Evolutionary conservation across 2,329 filamentous ascomycete genomes (phyloP), one percentile per base, ranked within the genome.

Genomic region (Graphilbum ipis-grandicollis): DNA sequence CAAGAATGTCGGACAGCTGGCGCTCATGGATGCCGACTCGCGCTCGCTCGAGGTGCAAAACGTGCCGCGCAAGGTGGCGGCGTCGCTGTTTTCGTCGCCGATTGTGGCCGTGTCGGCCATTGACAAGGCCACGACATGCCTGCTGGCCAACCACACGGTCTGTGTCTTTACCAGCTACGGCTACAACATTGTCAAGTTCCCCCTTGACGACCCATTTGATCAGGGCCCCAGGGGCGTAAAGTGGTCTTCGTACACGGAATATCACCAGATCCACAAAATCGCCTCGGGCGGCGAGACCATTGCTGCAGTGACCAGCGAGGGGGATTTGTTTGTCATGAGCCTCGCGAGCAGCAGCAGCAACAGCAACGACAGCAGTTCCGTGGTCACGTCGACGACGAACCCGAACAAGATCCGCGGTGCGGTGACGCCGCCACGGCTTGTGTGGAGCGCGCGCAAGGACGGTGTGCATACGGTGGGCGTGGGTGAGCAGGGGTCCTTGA

Each of bases 91-190:
- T 49, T 68, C 68, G 10, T 71, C 74, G 3, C 71, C 53, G 0
- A 93, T 98, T 36, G 61, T 69, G 19, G 80, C 79, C 52, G 82
- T 90, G 0, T 80, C 82, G 1, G 88, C 86, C 4, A 93, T 92
- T 40, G 88, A 96, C 50, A 78, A 77, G 45, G 90, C 90, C 7
- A 94, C 90, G 0, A 77, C 79, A 2, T 79, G 85, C 43, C 59
- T 98, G 21, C 68, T 98, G 3, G 79, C 85, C 34, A 93, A 85
- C 47, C 76, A 81, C 46, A 84, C 85, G 17, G 84, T 96, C 9
- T 92, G 81, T 66, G 78, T 98, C 0, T 93, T 98, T 48, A 88
- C 85, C 1, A 92, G 92, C 46, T 96, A 93, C 49, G 88, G 88
- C 5, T 96, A 93, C 52, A 84, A 85, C n/a, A 82, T 84, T 44